Evolutionary conservation across 2,329 filamentous ascomycete species (phyloP).

Genomic region (Talaromyces sp.): DNA sequence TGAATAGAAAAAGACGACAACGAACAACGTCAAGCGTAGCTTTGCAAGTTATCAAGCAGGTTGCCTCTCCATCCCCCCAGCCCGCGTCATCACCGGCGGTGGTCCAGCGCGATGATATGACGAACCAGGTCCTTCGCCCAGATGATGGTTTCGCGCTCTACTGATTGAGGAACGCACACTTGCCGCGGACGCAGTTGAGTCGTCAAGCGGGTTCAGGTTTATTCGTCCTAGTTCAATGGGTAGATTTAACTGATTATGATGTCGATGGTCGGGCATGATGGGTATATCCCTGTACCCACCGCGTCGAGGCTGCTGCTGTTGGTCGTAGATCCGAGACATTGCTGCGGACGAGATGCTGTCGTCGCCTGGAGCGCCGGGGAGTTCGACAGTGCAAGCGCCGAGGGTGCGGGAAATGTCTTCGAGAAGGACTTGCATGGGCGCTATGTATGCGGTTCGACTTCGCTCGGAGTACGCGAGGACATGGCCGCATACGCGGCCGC

Average conservation of each 20-base stretch:
- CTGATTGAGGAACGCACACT: slow-evolving; percentile 16
- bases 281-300: slow-evolving; percentile 19
- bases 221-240: slow-evolving; percentile 28
- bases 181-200: slow-evolving; percentile 16
- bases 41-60: slow-evolving; percentile 28
- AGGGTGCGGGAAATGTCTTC: slow-evolving; percentile 80
- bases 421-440: slow-evolving; percentile 87
- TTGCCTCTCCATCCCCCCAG: slow-evolving; percentile 38
- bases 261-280: slow-evolving; percentile 21
- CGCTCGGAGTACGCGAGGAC: slow-evolving; percentile 82
- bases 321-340: slow-evolving; percentile 21
- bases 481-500: slow-evolving; percentile 82
- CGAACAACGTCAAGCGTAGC: background rate
- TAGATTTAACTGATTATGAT: slow-evolving; percentile 18
- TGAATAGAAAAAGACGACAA: background rate
- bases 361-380: slow-evolving; percentile 55
- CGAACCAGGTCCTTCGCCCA: slow-evolving; percentile 23
- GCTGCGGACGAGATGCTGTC: slow-evolving; percentile 24
- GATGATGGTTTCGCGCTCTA: slow-evolving; percentile 18
- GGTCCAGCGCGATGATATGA: slow-evolving; percentile 27
- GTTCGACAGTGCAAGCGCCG: slow-evolving; percentile 64
- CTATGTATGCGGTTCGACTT: slow-evolving; percentile 83
- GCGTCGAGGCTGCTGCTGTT: slow-evolving; percentile 13
- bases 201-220: slow-evolving; percentile 23
- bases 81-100: slow-evolving; percentile 29